These are phyloP conservation scores for Sugiyamaella grinbergsii DNA, from an alignment of 1,139 yeast genomes.

Conservation along the genomic window DNA sequence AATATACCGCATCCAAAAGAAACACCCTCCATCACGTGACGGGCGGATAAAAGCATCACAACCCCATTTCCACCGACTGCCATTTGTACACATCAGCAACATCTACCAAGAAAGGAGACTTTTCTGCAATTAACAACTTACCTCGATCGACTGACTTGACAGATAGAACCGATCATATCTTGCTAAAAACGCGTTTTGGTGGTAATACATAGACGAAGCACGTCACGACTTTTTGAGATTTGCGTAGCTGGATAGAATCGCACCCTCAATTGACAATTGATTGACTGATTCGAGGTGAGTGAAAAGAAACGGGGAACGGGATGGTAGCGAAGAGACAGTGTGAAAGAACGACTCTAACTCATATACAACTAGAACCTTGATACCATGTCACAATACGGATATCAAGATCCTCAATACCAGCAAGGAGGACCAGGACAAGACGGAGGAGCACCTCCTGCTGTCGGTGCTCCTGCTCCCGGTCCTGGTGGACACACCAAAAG, in stretches of 20 bases:
- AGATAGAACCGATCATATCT: neutral
- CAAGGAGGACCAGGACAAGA: conserved; percentile 15
- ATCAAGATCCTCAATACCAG: conserved; percentile 18
- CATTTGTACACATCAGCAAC: conserved; percentile 16
- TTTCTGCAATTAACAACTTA: too few relatives aligned
- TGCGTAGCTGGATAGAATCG: conserved; percentile 4
- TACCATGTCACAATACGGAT: conserved; percentile 19
- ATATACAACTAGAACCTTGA: too few relatives aligned
- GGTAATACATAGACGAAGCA: neutral
- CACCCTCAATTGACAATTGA: conserved; percentile 9
- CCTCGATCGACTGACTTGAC: too few relatives aligned
- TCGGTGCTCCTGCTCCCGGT: conserved; percentile 15
- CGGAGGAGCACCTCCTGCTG: conserved; percentile 5
- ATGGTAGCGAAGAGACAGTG: neutral
- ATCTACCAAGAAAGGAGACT: neutral
- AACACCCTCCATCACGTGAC: neutral
- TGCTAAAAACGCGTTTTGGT: neutral
- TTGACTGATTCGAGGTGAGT: conserved; percentile 1
- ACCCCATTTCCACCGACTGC: neutral
- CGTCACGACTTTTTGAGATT: conserved; percentile 2
- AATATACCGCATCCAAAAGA: too few relatives aligned
- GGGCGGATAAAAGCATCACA: neutral
- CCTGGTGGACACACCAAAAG: conserved; percentile 28
- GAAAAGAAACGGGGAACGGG: neutral
- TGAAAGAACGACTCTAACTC: neutral